Base-by-base conservation (phyloP, 139 green algal genomes). In the Volvox reticuliferus region DNA sequence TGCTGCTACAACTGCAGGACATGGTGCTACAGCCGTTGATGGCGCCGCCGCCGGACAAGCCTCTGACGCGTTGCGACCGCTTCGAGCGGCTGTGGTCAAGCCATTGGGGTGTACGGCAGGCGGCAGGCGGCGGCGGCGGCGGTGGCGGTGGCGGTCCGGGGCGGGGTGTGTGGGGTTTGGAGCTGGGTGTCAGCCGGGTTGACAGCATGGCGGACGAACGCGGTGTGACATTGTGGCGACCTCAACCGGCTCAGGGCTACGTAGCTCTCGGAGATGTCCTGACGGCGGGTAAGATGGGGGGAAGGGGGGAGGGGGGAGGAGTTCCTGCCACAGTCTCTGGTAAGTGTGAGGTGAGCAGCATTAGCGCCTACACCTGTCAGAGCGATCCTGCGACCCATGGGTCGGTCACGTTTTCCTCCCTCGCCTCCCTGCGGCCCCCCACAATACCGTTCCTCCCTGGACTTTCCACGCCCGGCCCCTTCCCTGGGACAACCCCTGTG, bases 161-260 rank as follows among this genome's bases (percentile, higher is more conserved):
- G 19, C 17, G 1, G 12, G 28, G 16, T 0, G 9, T 28, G 12
- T 20, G 22, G 36, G 33, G 86, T 21, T n/a, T 84, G 55, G 86
- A 82, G 65, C 78, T 91, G 78, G 88, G 88, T 0, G 69, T 80
- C 21, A 92, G 93, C 2, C 92, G 93, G 18, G 83, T 96, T 24
- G 94, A 96, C 44, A 75, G 91, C 1, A 65, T 96, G 33, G 93
- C 94, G 12, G 65, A 78, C 9, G 89, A 94, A 55, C 89, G 91
- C 12, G 97, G 96, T 18, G 78, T 98, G 19, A 97, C 95, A 9
- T 82, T 99, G 24, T 99, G 98, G 98, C 94, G 97, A 13, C 96
- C 98, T 1, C 91, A 94, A 78, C 62, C 96, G 0, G 96, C 96
- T 0, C 80, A 93, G 32, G 98, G 98, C 65, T 99, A 99, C 84